These are phyloP conservation scores for rapeseed (Brassica napus) DNA, from an alignment of 345 rosid species.

Conservation along the genomic window DNA sequence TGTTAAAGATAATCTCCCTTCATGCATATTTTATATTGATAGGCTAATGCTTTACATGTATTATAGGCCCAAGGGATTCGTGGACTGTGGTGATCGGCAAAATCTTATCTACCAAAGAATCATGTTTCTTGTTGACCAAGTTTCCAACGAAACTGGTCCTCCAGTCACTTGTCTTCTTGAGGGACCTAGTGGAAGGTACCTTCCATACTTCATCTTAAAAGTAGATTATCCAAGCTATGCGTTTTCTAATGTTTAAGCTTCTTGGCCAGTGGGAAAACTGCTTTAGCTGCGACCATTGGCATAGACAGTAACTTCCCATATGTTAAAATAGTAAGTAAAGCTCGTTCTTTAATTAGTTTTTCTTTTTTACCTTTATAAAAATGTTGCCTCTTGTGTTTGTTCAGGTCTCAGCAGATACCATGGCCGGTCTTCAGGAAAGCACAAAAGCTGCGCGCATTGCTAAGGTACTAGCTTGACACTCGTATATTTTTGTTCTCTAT, in stretches of 20 bases:
- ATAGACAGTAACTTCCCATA: slow-evolving; percentile 94
- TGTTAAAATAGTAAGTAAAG: slow-evolving; percentile 79
- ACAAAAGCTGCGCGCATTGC: slow-evolving; percentile 90
- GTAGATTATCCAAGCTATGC: slow-evolving; percentile 52
- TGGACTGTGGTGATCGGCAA: slow-evolving; percentile 70
- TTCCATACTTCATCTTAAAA: neutral
- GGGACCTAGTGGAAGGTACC: slow-evolving; percentile 93
- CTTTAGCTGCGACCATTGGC: slow-evolving; percentile 94
- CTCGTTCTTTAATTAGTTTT: neutral
- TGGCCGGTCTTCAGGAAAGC: slow-evolving; percentile 97
- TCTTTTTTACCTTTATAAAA: neutral
- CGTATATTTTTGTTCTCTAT: neutral
- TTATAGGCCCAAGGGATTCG: slow-evolving; percentile 73
- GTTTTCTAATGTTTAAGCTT: slow-evolving; percentile 24
- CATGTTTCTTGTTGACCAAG: slow-evolving; percentile 81
- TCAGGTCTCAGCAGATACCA: slow-evolving; percentile 90
- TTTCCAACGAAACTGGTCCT: slow-evolving; percentile 50
- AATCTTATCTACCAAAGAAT: slow-evolving; percentile 72
- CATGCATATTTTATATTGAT: neutral
- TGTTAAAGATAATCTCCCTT: neutral
- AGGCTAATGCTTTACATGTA: neutral
- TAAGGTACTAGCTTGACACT: slow-evolving; percentile 53
- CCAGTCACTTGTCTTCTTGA: slow-evolving; percentile 93
- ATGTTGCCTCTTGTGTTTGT: slow-evolving; percentile 20
- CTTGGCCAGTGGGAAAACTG: slow-evolving; percentile 89